Conservation (phyloP, 257 asterid species). For the Jasminum sambac region DNA sequence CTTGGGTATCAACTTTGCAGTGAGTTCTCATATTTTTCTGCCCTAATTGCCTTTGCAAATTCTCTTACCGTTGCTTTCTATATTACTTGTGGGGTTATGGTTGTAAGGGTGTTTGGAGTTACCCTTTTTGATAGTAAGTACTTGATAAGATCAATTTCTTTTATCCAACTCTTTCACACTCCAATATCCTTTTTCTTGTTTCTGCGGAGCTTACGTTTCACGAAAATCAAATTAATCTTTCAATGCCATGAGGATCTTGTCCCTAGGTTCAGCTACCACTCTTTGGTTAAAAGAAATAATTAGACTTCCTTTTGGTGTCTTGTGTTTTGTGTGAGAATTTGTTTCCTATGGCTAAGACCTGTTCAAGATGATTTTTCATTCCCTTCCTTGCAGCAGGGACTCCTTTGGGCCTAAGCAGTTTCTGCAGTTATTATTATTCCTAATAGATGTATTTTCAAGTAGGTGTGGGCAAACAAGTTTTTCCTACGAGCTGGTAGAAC, state of each 20-base stretch:
- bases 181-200: not conserved
- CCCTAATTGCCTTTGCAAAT: conserved; percentile 21
- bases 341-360: not conserved
- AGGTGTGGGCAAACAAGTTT: no score
- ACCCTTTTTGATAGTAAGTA: not conserved
- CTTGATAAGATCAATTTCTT: conserved; percentile 5
- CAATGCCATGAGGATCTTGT: not conserved
- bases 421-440: no score
- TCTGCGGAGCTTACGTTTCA: not conserved
- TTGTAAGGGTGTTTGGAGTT: not conserved
- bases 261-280: not conserved
- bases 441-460: no score
- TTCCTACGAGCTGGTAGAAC: no score
- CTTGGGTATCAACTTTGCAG: conserved; percentile 97
- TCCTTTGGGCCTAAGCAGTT: no score
- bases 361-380: not conserved
- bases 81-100: not conserved
- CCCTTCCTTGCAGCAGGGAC: not conserved
- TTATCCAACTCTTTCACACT: conserved; percentile 1
- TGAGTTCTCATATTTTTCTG: conserved; percentile 50
- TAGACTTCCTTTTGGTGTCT: not conserved
- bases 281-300: not conserved
- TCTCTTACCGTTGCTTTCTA: conserved; percentile 5
- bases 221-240: not conserved
- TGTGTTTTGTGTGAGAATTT: not conserved